phyloP scores from a whole-genome alignment of 495 filamentous ascomycete genomes.

The Hyaloscypha hepaticicola region DNA sequence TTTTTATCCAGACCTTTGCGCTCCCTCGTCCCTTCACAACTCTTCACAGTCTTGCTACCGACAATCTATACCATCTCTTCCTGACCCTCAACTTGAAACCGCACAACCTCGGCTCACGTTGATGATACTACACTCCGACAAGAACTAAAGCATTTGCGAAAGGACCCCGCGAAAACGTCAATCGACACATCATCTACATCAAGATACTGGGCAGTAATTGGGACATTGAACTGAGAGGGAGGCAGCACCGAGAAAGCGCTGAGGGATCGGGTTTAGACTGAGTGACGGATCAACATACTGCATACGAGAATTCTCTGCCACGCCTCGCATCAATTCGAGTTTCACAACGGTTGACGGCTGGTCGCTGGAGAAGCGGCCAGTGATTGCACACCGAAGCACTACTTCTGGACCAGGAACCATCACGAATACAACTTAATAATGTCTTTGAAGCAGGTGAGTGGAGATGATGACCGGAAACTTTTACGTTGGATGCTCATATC shows the following conservation, averaged over 20 bases:
- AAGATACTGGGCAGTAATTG: background rate
- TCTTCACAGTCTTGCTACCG: conserved; percentile 17
- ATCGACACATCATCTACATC: background rate
- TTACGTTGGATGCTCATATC: conserved; percentile 18
- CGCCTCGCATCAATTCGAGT: conserved; percentile 16
- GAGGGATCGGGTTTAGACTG: background rate
- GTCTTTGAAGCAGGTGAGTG: conserved; percentile 75
- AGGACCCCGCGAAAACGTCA: conserved; percentile 16
- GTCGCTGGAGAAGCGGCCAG: conserved; percentile 32
- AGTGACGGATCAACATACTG: conserved; percentile 5
- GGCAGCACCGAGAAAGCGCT: background rate
- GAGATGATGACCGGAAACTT: conserved; percentile 19
- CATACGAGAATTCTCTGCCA: background rate
- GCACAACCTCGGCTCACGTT: background rate
- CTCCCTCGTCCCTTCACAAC: conserved; percentile 16
- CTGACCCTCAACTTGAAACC: conserved; percentile 2
- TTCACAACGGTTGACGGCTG: conserved; percentile 24
- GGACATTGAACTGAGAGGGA: background rate
- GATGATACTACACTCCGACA: conserved; percentile 5
- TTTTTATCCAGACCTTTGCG: conserved; percentile 12
- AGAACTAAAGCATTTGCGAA: conserved; percentile 18
- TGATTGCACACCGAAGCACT: conserved; percentile 10
- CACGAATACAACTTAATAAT: conserved; percentile 41
- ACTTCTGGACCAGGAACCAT: conserved; percentile 4
- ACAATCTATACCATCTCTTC: conserved; percentile 16